Evolutionary conservation across 176 grass and related monocot genomes (phyloP), one percentile per base, ranked within the genome.

Genomic region (Avena atlantica): DNA sequence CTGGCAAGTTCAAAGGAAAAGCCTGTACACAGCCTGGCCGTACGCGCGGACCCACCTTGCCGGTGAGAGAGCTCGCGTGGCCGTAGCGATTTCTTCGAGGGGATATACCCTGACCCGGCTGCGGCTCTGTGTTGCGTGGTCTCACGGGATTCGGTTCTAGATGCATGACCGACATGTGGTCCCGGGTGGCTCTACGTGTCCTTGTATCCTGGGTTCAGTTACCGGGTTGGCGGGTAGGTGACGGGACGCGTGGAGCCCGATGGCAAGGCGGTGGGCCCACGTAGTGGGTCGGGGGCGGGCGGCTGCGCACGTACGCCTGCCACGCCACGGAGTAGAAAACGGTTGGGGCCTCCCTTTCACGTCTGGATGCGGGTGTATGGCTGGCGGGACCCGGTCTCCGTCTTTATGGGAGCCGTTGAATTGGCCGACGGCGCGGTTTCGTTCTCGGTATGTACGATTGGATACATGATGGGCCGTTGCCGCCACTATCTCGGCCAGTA

Each of bases 321-420:
- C 56, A 77, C 65, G 57, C 53, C 70, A 68, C 34, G 1, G 36
- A 51, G 17, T 50, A 52, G 47, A 9, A 81, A 55, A 76, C 70
- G 83, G 88, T 77, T 85, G 59, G 57, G 49, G 49, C 68, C 83
- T 44, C 59, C 37, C 70, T 86, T 59, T 89, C 88, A 81, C 83
- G 83, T 34, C 31, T 81, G 78, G 74, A 53, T 64, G 57, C 11
- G 27, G 45, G 67, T 80, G 8, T 3, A 63, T 85, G 83, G 49
- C 24, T 34, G 50, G 78, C 69, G 60, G 83, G 78, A 1, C 70
- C 51, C 3, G 15, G 2, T 7, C 61, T 82, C 88, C 88, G 14
- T 3, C 25, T 86, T 86, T 85, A 8, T 80, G 66, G 76, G 82
- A 80, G 57, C 57, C 65, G 24, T 47, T 77, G 24, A 40, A 15